Evolutionary conservation across 2,329 filamentous ascomycete species (phyloP).

Genomic region (Gremmenia infestans): DNA sequence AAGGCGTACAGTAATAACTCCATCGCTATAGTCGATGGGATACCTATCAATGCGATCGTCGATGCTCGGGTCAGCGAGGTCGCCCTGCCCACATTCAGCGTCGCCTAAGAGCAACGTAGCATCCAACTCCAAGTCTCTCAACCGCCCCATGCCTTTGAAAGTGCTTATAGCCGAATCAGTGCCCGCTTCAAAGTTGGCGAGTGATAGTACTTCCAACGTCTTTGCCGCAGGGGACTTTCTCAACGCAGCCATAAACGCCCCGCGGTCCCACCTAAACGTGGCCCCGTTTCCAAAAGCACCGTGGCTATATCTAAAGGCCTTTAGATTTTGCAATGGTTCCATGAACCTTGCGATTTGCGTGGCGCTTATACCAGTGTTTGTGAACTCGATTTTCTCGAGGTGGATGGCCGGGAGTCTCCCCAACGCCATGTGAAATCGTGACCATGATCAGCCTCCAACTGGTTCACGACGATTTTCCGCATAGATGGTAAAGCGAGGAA

Average conservation of each 20-base stretch:
- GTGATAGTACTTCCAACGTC: background rate
- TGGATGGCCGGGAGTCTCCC: background rate
- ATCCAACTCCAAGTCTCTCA: background rate
- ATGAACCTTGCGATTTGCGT: background rate
- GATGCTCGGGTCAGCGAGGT: background rate
- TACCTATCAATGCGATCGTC: background rate
- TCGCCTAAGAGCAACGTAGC: background rate
- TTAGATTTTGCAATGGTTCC: background rate
- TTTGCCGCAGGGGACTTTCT: background rate
- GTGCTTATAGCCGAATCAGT: background rate
- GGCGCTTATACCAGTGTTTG: background rate
- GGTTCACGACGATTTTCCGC: background rate
- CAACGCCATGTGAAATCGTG: background rate
- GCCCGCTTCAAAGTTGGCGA: background rate
- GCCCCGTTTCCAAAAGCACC: background rate
- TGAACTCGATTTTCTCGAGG: background rate
- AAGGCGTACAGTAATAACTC: background rate
- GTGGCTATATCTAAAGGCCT: background rate
- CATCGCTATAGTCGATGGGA: background rate
- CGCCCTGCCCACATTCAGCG: background rate
- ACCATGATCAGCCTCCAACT: background rate
- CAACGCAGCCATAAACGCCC: background rate
- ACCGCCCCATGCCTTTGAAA: background rate
- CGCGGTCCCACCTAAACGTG: background rate
- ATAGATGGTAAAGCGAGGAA: background rate